These are phyloP conservation scores for Amanita subjunquillea DNA, from an alignment of 768 basidiomycete species.

Conservation along the genomic window DNA sequence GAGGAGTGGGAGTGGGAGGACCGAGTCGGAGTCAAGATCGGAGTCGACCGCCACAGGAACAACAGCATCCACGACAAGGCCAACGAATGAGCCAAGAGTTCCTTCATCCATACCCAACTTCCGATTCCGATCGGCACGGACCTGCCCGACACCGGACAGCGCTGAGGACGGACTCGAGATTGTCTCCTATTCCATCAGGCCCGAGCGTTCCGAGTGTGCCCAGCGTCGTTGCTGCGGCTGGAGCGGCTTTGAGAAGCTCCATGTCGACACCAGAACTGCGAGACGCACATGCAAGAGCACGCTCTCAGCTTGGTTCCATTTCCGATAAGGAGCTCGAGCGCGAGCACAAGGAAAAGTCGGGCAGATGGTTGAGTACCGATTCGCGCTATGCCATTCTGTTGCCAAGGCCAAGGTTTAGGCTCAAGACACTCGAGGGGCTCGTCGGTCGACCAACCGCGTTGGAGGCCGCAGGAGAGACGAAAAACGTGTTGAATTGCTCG, in stretches of 20 bases:
- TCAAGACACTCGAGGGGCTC: conserved; percentile 23
- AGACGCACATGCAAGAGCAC: neutral
- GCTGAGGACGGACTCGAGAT: neutral
- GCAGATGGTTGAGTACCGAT: conserved; percentile 63
- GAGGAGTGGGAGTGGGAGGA: neutral
- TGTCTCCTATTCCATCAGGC: neutral
- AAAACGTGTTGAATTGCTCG: conserved; percentile 1
- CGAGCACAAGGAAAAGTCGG: conserved; percentile 21
- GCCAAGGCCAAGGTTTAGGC: conserved; percentile 61
- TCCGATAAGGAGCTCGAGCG: neutral
- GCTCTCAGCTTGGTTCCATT: neutral
- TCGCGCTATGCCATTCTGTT: conserved; percentile 66
- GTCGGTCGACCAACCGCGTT: neutral
- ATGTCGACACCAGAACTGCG: conserved; percentile 61
- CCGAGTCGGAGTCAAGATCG: neutral
- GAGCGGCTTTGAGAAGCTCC: conserved; percentile 36
- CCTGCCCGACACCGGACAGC: no score
- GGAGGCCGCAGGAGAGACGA: conserved; percentile 2
- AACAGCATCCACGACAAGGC: no score
- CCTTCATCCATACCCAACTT: no score
- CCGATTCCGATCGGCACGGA: no score
- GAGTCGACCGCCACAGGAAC: neutral
- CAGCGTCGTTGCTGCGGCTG: neutral
- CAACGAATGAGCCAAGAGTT: no score
- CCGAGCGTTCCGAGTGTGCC: neutral